Conservation (phyloP, 2,329 filamentous ascomycete species). For the Hypoxylon sp. region DNA sequence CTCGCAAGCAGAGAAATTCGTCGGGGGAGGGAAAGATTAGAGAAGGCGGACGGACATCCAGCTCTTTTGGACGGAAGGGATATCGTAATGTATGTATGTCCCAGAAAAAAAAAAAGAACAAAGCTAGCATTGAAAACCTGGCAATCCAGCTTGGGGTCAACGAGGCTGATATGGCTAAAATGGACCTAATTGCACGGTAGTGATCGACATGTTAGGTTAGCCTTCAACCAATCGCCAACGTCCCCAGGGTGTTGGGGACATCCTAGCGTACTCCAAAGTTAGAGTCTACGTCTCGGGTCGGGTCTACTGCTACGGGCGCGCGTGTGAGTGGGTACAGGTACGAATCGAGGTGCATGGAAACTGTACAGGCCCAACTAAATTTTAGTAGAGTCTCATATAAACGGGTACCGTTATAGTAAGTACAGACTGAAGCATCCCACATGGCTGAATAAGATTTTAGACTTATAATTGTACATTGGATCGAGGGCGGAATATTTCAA, state of each 20-base stretch:
- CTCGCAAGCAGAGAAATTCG: conserved; percentile 14
- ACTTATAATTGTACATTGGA: conserved; percentile 24
- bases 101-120: conserved; percentile 32
- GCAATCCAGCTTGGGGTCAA: conserved; percentile 24
- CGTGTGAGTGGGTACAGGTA: conserved; percentile 35
- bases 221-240: conserved; percentile 30
- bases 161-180: conserved; percentile 48
- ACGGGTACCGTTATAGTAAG: conserved; percentile 39
- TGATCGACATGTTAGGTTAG: conserved; percentile 39
- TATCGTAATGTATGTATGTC: conserved; percentile 34
- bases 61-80: conserved; percentile 35
- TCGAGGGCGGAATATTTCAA: conserved; percentile 29
- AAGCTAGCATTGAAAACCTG: conserved; percentile 30
- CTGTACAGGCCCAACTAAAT: conserved; percentile 12
- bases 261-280: conserved; percentile 41
- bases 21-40: conserved; percentile 15
- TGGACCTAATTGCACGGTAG: conserved; percentile 34
- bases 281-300: conserved; percentile 43
- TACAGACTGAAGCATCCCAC: conserved; percentile 25
- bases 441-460: conserved; percentile 40
- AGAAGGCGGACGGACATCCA: conserved; percentile 32
- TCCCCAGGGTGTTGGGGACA: conserved; percentile 44
- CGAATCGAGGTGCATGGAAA: conserved; percentile 9
- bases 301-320: conserved; percentile 37
- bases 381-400: conserved; percentile 2